These are phyloP conservation scores for Microbotryum scabiosae DNA, from an alignment of 1,284 basidiomycete genomes.

Conservation along the genomic window DNA sequence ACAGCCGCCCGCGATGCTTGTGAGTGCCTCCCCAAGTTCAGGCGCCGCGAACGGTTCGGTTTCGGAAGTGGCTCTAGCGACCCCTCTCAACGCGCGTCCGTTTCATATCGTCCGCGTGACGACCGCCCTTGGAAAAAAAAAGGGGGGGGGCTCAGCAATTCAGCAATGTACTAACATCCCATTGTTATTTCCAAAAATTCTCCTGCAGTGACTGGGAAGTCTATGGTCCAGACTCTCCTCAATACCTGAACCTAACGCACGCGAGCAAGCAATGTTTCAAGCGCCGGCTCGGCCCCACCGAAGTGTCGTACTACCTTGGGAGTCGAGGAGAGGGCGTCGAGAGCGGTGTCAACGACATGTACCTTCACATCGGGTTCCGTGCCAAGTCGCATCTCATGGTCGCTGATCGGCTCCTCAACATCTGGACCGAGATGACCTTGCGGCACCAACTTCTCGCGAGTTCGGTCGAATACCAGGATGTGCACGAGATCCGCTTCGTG, in stretches of 20 bases:
- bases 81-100: too few relatives aligned
- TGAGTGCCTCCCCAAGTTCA: too few relatives aligned
- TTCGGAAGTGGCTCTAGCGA: too few relatives aligned
- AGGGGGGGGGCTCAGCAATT: too few relatives aligned
- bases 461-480: conserved; percentile 46
- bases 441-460: conserved; percentile 62
- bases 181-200: too few relatives aligned
- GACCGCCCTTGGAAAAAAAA: too few relatives aligned
- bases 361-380: conserved; percentile 51
- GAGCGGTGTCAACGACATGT: conserved; percentile 72
- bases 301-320: conserved; percentile 29
- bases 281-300: conserved; percentile 28
- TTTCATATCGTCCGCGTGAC: too few relatives aligned
- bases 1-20: too few relatives aligned
- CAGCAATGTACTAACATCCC: too few relatives aligned
- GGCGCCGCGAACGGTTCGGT: too few relatives aligned
- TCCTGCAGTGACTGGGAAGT: conserved; percentile 12
- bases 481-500: conserved; percentile 58
- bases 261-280: not conserved
- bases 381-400: conserved; percentile 46
- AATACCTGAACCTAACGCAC: not conserved
- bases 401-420: conserved; percentile 48
- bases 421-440: conserved; percentile 60
- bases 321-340: conserved; percentile 19
- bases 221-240: not conserved